Evolutionary conservation across 2,329 filamentous ascomycete genomes (phyloP).

Genomic region (Huntiella abstrusa): DNA sequence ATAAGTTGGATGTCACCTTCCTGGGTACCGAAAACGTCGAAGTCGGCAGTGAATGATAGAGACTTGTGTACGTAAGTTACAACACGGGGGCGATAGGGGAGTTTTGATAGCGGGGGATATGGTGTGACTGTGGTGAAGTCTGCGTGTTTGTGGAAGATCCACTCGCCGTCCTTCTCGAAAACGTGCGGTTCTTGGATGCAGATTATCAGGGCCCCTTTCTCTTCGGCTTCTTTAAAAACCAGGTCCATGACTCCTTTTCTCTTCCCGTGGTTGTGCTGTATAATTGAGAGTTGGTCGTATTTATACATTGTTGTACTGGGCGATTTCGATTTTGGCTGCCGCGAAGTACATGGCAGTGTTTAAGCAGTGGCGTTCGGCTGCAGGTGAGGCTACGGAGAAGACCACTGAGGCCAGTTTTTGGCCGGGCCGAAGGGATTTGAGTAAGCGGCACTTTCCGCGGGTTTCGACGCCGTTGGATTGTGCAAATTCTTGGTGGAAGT

Average conservation of each 20-base stretch:
- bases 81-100: not conserved
- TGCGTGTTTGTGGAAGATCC: not conserved
- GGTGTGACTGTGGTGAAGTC: not conserved
- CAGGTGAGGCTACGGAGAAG: too few relatives aligned
- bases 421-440: too few relatives aligned
- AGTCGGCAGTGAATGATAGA: not conserved
- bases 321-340: not conserved
- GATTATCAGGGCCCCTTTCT: not conserved
- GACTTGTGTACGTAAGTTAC: slow-evolving; percentile 2
- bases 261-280: not conserved
- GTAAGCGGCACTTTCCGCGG: too few relatives aligned
- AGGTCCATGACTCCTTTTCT: not conserved
- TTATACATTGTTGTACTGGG: not conserved
- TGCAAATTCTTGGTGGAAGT: too few relatives aligned
- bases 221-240: not conserved
- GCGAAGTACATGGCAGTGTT: not conserved
- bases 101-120: not conserved
- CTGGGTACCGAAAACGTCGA: not conserved
- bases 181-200: not conserved
- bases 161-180: not conserved
- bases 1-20: not conserved
- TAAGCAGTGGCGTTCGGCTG: too few relatives aligned
- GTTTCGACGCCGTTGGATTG: too few relatives aligned
- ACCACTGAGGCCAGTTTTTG: too few relatives aligned
- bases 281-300: not conserved